Conservation (phyloP, 75 land plant genomes). For the Sequoia sempervirens region DNA sequence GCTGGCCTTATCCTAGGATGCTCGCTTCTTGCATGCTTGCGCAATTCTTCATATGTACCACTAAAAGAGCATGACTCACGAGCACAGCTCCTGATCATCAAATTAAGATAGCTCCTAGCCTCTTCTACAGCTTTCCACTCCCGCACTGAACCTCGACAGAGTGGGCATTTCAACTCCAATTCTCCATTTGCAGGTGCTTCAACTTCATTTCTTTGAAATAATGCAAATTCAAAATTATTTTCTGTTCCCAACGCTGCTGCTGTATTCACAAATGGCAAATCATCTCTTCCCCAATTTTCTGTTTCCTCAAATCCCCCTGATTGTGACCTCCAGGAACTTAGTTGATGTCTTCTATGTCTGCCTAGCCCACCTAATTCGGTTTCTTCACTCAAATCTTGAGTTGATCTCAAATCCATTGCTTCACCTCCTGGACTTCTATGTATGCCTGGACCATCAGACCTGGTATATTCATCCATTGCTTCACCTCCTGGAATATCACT, state of each 20-base stretch:
- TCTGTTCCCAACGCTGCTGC: neutral
- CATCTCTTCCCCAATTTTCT: neutral
- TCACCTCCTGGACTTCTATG: neutral
- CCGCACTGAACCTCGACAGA: conserved; percentile 62
- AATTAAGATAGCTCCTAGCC: conserved; percentile 56
- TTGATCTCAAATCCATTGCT: neutral
- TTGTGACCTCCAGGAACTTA: neutral
- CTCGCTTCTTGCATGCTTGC: conserved; percentile 64
- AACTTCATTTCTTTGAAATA: neutral
- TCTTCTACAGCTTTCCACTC: conserved; percentile 63
- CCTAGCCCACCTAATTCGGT: neutral
- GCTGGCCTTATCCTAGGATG: conserved; percentile 65
- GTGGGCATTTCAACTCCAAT: conserved; percentile 48
- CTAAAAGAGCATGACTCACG: conserved; percentile 58
- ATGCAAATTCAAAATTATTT: neutral
- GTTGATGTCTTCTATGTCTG: neutral
- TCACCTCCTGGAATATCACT: neutral
- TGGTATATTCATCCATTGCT: conserved; percentile 1
- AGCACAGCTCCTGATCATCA: conserved; percentile 56
- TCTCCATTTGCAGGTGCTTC: neutral
- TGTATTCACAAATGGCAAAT: neutral
- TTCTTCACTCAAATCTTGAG: neutral
- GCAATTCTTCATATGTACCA: conserved; percentile 66
- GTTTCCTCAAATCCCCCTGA: neutral
- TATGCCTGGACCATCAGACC: conserved; percentile 25